A percentile compares a stretch with the other conserved stretches of the same genome.
Evolutionary conservation across 768 basidiomycete genomes (phyloP).

Genomic region (Lactarius deliciosus): DNA sequence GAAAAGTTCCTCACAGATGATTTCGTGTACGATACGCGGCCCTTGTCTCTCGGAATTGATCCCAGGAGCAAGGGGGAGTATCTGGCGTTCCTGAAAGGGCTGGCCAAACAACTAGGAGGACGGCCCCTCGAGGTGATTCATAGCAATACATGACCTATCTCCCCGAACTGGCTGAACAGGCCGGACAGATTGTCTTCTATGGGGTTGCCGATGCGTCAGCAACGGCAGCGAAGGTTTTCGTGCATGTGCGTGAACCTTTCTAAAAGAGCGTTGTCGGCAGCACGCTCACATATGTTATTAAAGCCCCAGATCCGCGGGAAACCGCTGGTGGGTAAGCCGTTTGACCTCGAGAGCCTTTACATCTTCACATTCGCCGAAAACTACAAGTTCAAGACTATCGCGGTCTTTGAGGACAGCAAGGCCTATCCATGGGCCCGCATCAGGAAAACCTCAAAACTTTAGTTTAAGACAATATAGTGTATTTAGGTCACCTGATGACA

Average conservation of each 20-base stretch:
- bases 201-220: constrained; percentile 1
- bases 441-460: no score
- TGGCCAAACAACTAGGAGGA: constrained; percentile 6
- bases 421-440: neutral
- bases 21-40: constrained; percentile 12
- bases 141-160: neutral
- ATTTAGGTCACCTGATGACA: no score
- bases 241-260: constrained; percentile 5
- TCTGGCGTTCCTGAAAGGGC: constrained; percentile 6
- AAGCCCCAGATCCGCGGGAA: constrained; percentile 6
- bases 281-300: neutral
- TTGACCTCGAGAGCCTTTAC: constrained; percentile 18
- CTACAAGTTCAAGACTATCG: constrained; percentile 8
- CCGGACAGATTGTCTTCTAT: constrained; percentile 7
- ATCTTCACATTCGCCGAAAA: constrained; percentile 4
- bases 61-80: constrained; percentile 15
- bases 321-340: constrained; percentile 4
- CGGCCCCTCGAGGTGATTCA: constrained; percentile 2
- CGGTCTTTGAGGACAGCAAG: constrained; percentile 5
- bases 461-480: no score
- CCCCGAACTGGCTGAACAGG: neutral
- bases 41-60: neutral
- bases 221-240: neutral
- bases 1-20: constrained; percentile 11
- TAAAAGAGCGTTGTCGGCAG: neutral